phyloP scores from a whole-genome alignment of 2,329 filamentous ascomycete species.

The Chaetomium globosum region DNA sequence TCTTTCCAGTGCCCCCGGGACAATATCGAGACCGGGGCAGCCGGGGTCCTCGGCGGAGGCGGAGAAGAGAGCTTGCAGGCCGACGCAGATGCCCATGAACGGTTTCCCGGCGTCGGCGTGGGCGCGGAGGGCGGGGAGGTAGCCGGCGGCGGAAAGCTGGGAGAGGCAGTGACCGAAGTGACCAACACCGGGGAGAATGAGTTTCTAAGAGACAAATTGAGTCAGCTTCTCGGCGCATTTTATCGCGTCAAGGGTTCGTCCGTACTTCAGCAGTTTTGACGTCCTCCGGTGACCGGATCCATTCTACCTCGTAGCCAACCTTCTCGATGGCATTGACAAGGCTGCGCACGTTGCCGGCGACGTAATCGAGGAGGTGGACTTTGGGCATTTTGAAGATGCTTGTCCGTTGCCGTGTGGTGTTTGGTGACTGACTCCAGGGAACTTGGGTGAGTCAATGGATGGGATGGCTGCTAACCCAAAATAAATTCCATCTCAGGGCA shows the following conservation, averaged over 20 bases:
- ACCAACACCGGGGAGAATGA: constrained; percentile 94
- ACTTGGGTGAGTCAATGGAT: constrained; percentile 29
- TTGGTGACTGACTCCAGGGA: not conserved
- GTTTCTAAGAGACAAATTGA: constrained; percentile 59
- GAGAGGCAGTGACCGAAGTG: constrained; percentile 96
- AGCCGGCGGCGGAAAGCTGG: constrained; percentile 80
- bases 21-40: constrained; percentile 73
- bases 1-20: constrained; percentile 70
- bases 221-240: not conserved
- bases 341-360: constrained; percentile 93
- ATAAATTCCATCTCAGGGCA: constrained; percentile 21
- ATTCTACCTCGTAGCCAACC: constrained; percentile 88
- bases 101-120: constrained; percentile 92
- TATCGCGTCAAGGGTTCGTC: not conserved
- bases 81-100: constrained; percentile 97
- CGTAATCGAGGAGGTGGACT: constrained; percentile 81
- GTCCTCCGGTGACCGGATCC: constrained; percentile 84
- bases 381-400: constrained; percentile 63
- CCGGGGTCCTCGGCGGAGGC: constrained; percentile 77
- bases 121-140: constrained; percentile 75
- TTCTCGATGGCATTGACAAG: constrained; percentile 98
- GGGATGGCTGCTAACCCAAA: constrained; percentile 9
- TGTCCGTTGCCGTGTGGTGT: not conserved
- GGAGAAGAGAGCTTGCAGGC: constrained; percentile 85
- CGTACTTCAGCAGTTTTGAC: constrained; percentile 80